Percentiles rank a stretch among this genome's conserved stretches.
Evolutionary conservation across 139 green algal genomes (phyloP).

Genomic region (Haematococcus sp.): DNA sequence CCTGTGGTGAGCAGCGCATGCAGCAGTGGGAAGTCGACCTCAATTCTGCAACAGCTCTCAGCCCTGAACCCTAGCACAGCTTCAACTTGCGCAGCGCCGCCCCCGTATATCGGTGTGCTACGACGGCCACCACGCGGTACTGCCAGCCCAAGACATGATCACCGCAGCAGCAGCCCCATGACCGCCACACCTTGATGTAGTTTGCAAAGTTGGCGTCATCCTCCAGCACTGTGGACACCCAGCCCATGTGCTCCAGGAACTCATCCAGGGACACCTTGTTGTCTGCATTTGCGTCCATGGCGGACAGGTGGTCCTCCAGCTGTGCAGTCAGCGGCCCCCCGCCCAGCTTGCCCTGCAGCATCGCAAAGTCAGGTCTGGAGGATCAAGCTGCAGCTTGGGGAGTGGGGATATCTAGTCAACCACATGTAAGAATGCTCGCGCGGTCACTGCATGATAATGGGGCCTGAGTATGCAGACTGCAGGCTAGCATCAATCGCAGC

Average conservation of each 20-base stretch:
- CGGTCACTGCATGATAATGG: background rate
- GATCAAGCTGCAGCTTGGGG: background rate
- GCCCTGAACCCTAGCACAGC: too few species aligned
- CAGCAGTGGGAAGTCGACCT: too few species aligned
- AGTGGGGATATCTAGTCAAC: background rate
- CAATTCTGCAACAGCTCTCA: too few species aligned
- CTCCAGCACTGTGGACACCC: background rate
- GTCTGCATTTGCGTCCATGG: slow-evolving; percentile 3
- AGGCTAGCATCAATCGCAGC: background rate
- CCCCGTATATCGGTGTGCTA: too few species aligned
- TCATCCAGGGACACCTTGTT: background rate
- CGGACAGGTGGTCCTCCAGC: background rate
- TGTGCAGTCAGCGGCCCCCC: background rate
- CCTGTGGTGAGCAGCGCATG: too few species aligned
- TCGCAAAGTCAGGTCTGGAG: background rate
- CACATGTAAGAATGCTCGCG: background rate
- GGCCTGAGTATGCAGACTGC: background rate
- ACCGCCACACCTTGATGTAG: too few species aligned
- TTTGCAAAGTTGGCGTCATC: too few species aligned
- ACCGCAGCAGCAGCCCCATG: too few species aligned
- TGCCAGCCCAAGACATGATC: too few species aligned
- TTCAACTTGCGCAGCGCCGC: too few species aligned
- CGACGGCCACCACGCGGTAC: too few species aligned
- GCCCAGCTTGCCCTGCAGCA: background rate
- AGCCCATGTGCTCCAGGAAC: background rate